Conservation (phyloP, 1,139 yeast genomes). For the Scheffersomyces segobiensis region DNA sequence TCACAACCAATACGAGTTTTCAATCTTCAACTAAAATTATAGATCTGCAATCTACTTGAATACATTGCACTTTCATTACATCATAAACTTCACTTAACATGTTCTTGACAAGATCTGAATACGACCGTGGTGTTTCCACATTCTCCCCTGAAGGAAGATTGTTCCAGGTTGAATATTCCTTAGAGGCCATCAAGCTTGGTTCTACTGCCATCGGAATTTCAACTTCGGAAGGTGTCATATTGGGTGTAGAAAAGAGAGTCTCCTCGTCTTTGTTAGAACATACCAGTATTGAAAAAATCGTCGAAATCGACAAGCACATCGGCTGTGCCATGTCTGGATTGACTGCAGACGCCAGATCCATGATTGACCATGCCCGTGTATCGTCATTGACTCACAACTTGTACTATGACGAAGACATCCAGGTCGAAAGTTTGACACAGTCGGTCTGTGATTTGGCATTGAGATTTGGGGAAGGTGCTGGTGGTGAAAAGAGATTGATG, state of each 20-base stretch:
- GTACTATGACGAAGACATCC: conserved; percentile 89
- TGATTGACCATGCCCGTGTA: conserved; percentile 98
- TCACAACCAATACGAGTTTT: too few species aligned
- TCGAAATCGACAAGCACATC: conserved; percentile 89
- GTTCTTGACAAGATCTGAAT: conserved; percentile 98
- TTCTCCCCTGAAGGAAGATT: conserved; percentile 98
- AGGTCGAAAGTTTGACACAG: conserved; percentile 92
- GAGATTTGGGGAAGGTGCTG: conserved; percentile 97
- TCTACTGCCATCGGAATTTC: conserved; percentile 97
- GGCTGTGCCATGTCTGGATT: conserved; percentile 99
- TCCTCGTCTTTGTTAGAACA: conserved; percentile 90
- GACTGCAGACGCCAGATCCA: conserved; percentile 97
- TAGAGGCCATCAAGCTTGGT: conserved; percentile 95
- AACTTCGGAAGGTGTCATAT: conserved; percentile 94
- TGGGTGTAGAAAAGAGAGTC: conserved; percentile 97
- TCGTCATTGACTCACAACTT: conserved; percentile 85
- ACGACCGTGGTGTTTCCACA: conserved; percentile 97
- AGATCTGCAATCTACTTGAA: background rate
- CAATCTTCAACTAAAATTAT: background rate
- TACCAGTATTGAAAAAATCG: conserved; percentile 91
- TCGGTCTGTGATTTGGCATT: conserved; percentile 96
- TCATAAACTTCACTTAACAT: conserved; percentile 30
- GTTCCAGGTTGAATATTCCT: conserved; percentile 96
- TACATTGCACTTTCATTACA: background rate
- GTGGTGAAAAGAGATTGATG: conserved; percentile 96